phyloP scores from a whole-genome alignment of 2,329 filamentous ascomycete species.

The Pseudofabraea citricarpa region DNA sequence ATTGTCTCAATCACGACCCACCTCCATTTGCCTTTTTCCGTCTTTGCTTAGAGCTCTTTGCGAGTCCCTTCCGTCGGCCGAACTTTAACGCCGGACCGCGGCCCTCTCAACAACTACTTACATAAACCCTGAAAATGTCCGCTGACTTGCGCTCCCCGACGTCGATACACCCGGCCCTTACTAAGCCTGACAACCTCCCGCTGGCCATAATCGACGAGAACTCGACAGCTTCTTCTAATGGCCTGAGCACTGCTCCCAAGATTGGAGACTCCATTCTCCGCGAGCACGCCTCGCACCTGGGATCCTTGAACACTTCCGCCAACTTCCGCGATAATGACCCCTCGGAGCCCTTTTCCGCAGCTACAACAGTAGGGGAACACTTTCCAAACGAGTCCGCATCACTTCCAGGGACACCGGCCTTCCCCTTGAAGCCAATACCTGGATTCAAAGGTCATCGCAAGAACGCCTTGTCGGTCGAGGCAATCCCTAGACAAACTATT shows the following conservation, averaged over 20 bases:
- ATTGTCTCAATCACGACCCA: too few relatives aligned
- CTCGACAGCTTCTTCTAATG: constrained; percentile 20
- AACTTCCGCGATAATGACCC: constrained; percentile 21
- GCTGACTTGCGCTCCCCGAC: constrained; percentile 40
- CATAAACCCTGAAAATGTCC: too few relatives aligned
- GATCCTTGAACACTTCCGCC: constrained; percentile 33
- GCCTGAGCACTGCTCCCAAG: constrained; percentile 21
- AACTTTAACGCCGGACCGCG: background rate
- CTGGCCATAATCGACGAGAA: constrained; percentile 21
- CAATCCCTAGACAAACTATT: constrained; percentile 70
- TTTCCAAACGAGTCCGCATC: constrained; percentile 19
- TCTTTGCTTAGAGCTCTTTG: background rate
- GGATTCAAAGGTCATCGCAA: constrained; percentile 21
- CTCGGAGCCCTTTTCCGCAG: constrained; percentile 21
- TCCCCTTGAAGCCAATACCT: constrained; percentile 12
- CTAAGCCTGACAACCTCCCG: constrained; percentile 25
- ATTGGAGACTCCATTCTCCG: constrained; percentile 35
- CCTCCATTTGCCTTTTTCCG: background rate
- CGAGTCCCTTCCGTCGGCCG: background rate
- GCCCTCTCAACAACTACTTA: too few relatives aligned
- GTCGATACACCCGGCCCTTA: constrained; percentile 47
- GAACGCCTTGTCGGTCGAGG: constrained; percentile 29
- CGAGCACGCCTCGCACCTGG: constrained; percentile 37
- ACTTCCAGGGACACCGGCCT: constrained; percentile 22
- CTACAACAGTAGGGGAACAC: constrained; percentile 22